Conservation (phyloP, 495 filamentous ascomycete genomes). For the Cercophora samala region DNA sequence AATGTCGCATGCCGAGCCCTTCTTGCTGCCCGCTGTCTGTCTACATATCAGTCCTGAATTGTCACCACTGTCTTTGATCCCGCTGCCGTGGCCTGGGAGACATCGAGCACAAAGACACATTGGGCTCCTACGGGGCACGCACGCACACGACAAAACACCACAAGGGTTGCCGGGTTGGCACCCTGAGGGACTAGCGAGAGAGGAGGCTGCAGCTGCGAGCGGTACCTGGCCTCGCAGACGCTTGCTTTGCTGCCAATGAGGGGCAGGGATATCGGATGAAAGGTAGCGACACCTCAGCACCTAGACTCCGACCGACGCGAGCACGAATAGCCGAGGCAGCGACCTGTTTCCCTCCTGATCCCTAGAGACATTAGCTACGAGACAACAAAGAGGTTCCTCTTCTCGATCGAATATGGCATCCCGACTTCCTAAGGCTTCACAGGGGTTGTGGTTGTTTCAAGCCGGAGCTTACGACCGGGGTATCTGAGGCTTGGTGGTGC, state of each 20-base stretch:
- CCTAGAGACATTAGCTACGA: neutral
- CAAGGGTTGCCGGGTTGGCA: neutral
- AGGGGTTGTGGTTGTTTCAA: neutral
- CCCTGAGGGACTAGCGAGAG: neutral
- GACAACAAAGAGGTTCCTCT: neutral
- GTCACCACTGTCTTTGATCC: neutral
- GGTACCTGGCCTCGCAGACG: neutral
- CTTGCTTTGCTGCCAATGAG: slow-evolving; percentile 1
- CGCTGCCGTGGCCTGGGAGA: neutral
- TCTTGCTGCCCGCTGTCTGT: neutral
- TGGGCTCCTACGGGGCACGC: neutral
- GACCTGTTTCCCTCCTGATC: slow-evolving; percentile 1
- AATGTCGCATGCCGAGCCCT: neutral
- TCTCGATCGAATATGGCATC: neutral
- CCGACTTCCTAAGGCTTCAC: neutral
- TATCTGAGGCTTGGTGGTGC: neutral
- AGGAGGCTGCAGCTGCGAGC: slow-evolving; percentile 4
- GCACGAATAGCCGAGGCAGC: slow-evolving; percentile 13
- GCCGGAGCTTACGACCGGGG: slow-evolving; percentile 2
- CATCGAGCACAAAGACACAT: neutral
- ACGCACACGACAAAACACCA: neutral
- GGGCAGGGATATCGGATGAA: slow-evolving; percentile 13
- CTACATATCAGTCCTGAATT: neutral
- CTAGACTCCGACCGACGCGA: slow-evolving; percentile 6
- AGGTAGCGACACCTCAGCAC: slow-evolving; percentile 8